Percentiles rank a stretch among this genome's conserved stretches.
Evolutionary conservation across 116 monocot genomes (phyloP).

Genomic region (Iris pallida): DNA sequence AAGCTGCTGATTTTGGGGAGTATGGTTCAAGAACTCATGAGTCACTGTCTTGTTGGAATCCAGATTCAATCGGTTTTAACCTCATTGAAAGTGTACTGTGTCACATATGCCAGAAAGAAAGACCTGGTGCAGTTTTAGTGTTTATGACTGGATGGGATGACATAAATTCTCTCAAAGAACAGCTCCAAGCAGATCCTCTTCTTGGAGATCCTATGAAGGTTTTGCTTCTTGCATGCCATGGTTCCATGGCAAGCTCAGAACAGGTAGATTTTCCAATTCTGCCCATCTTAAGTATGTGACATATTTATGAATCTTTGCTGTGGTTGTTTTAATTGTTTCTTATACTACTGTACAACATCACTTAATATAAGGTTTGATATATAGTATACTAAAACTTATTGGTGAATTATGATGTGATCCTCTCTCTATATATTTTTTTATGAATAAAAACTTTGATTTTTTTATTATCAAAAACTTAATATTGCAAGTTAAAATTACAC

Average conservation of each 20-base stretch:
- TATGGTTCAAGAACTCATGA: constrained; percentile 74
- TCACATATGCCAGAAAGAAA: constrained; percentile 82
- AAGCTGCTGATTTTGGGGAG: constrained; percentile 87
- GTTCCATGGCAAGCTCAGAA: constrained; percentile 97
- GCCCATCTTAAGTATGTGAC: too few species aligned
- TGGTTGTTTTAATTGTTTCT: too few species aligned
- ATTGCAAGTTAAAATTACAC: too few species aligned
- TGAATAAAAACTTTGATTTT: too few species aligned
- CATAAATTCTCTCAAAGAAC: constrained; percentile 95
- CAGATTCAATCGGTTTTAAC: constrained; percentile 98
- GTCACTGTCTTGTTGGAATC: constrained; percentile 88
- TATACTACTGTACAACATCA: too few species aligned
- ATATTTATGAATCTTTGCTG: too few species aligned
- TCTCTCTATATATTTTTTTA: too few species aligned
- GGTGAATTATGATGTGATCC: too few species aligned
- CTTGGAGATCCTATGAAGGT: constrained; percentile 87
- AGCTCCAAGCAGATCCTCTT: constrained; percentile 75
- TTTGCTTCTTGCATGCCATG: constrained; percentile 93
- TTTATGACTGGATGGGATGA: constrained; percentile 99
- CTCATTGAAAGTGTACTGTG: constrained; percentile 79
- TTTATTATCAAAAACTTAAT: too few species aligned
- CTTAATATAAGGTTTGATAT: too few species aligned
- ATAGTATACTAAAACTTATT: too few species aligned
- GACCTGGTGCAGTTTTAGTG: constrained; percentile 85
- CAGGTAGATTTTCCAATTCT: constrained; percentile 41